Base-by-base conservation (phyloP, 352 stramenopile species). In the Phytophthora lateralis region DNA sequence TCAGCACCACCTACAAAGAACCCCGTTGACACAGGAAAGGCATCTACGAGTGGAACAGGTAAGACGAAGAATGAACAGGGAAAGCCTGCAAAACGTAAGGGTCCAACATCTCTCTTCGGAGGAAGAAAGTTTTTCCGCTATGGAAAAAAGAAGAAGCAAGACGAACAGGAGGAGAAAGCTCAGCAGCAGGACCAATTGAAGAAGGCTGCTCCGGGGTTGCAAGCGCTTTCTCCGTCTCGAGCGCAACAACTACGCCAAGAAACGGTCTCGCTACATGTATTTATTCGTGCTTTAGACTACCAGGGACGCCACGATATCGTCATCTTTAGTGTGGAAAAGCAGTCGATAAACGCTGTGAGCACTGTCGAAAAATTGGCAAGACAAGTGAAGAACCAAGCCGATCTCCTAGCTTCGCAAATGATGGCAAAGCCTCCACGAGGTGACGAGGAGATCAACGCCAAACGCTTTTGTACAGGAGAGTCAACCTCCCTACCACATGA, bases 401-500 rank as follows among this genome's bases (percentile, higher is more conserved):
- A 68, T 15, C 11, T 7, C 8, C n/a, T 57, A 6, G 35, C 61
- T 4, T 38, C 50, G 2, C 10, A 49, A 11, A 73, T 88, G 17
- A 26, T 63, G 0, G 4, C 24, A 9, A 57, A 60, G 0, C 15
- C 48, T 4, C 75, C 66, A 10, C 71, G 55, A 14, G 79, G 82
- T n/a, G 64, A 89, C 26, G 79, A 88, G 54, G 76, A 87, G 32
- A 76, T 77, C 51, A 73, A 85, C 42, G 60, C 55, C 6, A 64
- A 57, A 0, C 52, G 68, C 4, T 78, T 88, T 44, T 76, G 76
- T n/a, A 45, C 54, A 0, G 63, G 59, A 7, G 35, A 54, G 6
- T 20, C 47, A 41, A 39, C 6, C 14, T 45, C 41, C 3, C 14
- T 39, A 11, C 48, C 44, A 1, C 63, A 75, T 26, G 60, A 55